phyloP scores from a whole-genome alignment of 192 early-diverging fungal genomes.

The Gigaspora rosea region DNA sequence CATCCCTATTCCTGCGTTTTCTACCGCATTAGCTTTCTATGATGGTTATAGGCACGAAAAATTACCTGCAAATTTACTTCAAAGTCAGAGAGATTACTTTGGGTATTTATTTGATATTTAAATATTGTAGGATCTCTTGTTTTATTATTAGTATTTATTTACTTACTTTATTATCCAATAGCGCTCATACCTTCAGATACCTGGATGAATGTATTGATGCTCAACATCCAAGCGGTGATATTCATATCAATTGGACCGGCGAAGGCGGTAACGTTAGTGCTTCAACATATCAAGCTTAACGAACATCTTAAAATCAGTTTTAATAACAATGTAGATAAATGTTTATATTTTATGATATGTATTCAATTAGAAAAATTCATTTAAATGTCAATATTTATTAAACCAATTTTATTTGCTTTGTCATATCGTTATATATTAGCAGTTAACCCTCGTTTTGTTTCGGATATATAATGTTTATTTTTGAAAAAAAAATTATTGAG shows the following conservation, averaged over 20 bases:
- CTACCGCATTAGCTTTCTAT: slow-evolving; percentile 94
- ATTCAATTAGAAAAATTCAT: no score
- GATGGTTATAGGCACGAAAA: slow-evolving; percentile 92
- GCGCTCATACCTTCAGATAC: slow-evolving; percentile 32
- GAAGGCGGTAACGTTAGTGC: slow-evolving; percentile 74
- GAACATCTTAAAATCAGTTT: neutral
- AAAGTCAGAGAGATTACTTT: slow-evolving; percentile 98
- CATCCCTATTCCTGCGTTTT: slow-evolving; percentile 87
- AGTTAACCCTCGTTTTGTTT: no score
- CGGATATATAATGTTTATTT: no score
- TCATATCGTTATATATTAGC: no score
- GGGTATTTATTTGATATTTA: slow-evolving; percentile 42
- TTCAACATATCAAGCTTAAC: slow-evolving; percentile 58
- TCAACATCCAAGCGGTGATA: slow-evolving; percentile 34
- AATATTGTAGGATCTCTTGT: neutral
- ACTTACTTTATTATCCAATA: neutral
- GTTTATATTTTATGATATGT: no score
- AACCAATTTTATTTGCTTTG: no score
- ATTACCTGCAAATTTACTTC: slow-evolving; percentile 94
- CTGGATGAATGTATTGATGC: slow-evolving; percentile 30
- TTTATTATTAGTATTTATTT: neutral
- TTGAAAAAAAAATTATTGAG: no score
- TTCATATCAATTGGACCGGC: slow-evolving; percentile 99
- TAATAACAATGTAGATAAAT: neutral
- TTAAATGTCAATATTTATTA: no score